phyloP scores from a whole-genome alignment of 257 asterid species.

The Agastache rugosa region DNA sequence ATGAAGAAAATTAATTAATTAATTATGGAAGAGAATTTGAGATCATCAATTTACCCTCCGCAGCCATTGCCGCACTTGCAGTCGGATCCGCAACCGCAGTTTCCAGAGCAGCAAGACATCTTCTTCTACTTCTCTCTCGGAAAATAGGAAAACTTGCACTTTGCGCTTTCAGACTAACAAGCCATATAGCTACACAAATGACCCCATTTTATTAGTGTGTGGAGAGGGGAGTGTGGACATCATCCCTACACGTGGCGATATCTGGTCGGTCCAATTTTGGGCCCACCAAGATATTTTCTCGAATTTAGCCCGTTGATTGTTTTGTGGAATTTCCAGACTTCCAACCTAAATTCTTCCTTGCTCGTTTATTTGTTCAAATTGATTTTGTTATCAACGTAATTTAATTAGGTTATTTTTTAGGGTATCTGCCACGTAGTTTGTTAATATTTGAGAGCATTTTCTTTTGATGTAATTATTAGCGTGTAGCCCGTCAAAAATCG shows the following conservation, averaged over 20 bases:
- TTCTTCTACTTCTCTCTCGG: background rate
- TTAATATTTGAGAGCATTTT: too few relatives aligned
- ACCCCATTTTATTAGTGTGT: conserved; percentile 40
- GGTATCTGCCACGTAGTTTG: too few relatives aligned
- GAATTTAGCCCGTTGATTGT: background rate
- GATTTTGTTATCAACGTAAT: background rate
- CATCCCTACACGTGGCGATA: conserved; percentile 61
- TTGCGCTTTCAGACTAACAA: background rate
- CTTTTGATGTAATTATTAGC: too few relatives aligned
- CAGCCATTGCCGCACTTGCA: conserved; percentile 76
- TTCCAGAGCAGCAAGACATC: conserved; percentile 83
- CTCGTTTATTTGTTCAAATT: too few relatives aligned
- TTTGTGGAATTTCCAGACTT: conserved; percentile 21
- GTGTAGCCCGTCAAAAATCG: too few relatives aligned
- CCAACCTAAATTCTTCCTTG: too few relatives aligned
- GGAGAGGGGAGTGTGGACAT: conserved; percentile 13
- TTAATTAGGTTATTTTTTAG: too few relatives aligned
- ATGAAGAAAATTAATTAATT: too few relatives aligned
- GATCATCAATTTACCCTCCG: conserved; percentile 52
- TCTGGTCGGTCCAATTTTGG: background rate
- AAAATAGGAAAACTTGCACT: background rate
- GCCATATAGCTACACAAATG: background rate
- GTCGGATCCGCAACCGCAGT: conserved; percentile 69
- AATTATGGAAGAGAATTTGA: too few relatives aligned
- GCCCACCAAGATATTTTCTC: background rate